Evolutionary conservation across 129 eudicot species (phyloP).

Genomic region (Calendula officinalis): DNA sequence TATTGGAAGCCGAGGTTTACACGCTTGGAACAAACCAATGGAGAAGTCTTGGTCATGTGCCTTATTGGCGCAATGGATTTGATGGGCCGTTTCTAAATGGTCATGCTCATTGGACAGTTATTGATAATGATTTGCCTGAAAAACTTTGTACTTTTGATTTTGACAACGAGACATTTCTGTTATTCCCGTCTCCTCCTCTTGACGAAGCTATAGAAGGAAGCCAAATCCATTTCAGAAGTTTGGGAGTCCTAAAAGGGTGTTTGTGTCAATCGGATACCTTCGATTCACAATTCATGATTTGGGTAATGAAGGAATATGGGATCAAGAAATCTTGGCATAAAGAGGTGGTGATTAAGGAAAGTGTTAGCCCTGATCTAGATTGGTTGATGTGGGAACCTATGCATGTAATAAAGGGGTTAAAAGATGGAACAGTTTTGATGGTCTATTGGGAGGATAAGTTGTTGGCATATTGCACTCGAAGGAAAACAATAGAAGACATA

Average conservation of each 20-base stretch:
- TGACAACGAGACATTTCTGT: slow-evolving; percentile 21
- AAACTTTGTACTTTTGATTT: neutral
- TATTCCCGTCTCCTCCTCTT: slow-evolving; percentile 20
- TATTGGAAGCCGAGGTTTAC: too few species aligned
- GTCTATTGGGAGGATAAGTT: neutral
- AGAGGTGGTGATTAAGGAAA: slow-evolving; percentile 32
- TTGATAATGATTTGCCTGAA: too few species aligned
- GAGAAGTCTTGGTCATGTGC: too few species aligned
- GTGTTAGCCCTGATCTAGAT: slow-evolving; percentile 16
- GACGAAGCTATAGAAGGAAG: slow-evolving; percentile 11
- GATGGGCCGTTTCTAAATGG: too few species aligned
- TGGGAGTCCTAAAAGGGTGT: slow-evolving; percentile 38
- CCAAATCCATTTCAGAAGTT: slow-evolving; percentile 1
- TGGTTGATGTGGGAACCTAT: slow-evolving; percentile 21
- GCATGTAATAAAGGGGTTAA: slow-evolving; percentile 18
- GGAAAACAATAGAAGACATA: neutral
- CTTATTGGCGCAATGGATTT: too few species aligned
- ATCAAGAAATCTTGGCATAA: slow-evolving; percentile 43
- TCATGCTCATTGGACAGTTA: too few species aligned
- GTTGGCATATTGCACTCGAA: slow-evolving; percentile 13
- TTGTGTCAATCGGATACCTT: slow-evolving; percentile 35
- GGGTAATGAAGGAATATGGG: slow-evolving; percentile 62
- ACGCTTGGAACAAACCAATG: too few species aligned
- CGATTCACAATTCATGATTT: slow-evolving; percentile 28
- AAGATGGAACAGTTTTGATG: slow-evolving; percentile 27